Evolutionary conservation across 2,329 filamentous ascomycete species (phyloP), one percentile per base, ranked within the genome.

Genomic region (Phialophora chinensis): DNA sequence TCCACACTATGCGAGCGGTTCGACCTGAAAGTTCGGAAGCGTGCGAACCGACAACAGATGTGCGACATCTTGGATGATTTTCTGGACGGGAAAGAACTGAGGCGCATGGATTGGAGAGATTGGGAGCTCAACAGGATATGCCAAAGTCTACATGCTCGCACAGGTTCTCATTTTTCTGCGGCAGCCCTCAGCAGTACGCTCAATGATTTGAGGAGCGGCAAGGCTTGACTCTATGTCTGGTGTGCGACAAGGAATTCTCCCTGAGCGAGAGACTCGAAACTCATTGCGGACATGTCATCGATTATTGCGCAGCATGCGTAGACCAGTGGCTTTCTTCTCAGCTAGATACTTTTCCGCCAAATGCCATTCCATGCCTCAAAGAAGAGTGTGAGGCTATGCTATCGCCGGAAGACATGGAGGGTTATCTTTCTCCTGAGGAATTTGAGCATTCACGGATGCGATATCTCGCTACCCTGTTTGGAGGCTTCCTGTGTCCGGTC

Each of bases 401-500:
- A 4, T 11, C 47, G 23, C 47, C 14, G n/a, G 47, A 52, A 25
- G 47, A 52, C 47, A 27, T 52, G 20, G 47, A 25, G 8, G 47
- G 47, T 25, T 52, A 52, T 27, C 47, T 52, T 10, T 7, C 47
- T n/a, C 6, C 12, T 8, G 20, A 25, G 10, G 10, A 23, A 5
- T 10, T 27, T 14, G 20, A 27, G 5, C 20, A 8, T 23, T 52
- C 23, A 10, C n/a, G 23, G 20, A 25, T 50, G 47, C 47, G 3
- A 1, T 50, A 50, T 17, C n/a, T 50, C 47, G 47, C 47, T 8
- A 20, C 23, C n/a, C 47, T 50, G 3, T 50, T 20, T 25, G 47
- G 47, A 50, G 47, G 47, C 47, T 50, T 50, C 47, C n/a, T 50
- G 3, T 50, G 47, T 50, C 47, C 47, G n/a, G 23, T 25, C 47